Base-by-base conservation (phyloP, 371 early-diverging fungal genomes). In the Paramicrosporidium saccamoebae region DNA sequence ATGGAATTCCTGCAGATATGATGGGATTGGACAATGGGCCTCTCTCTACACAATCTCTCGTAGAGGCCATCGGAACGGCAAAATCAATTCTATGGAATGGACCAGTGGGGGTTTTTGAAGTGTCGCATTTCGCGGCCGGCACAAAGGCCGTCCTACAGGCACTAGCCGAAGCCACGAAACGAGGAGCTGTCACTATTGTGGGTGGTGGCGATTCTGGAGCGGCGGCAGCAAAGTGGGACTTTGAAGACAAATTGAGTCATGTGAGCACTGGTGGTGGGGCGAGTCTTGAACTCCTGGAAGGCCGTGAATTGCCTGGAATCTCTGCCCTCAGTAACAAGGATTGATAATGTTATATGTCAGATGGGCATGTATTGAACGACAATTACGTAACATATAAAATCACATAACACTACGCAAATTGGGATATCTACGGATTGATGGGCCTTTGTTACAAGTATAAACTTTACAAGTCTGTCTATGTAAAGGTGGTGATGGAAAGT, bases 1-100 rank as follows among this genome's bases (percentile, higher is more conserved):
- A 52, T 7, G 94, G 94, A 30, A 81, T 92, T 31, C 67, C 72
- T 24, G 67, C 64, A 17, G 77, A 64, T 6, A 81, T 69, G 75
- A 39, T 61, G 58, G 92, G 88, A 36, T 54, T 95, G 21, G 97
- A 94, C 50, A 66, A 75, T 37, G 97, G 95, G 16, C 44, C 60
- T 16, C 51, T 73, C 40, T 69, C 82, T 10, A 57, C 55, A 44
- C 51, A 58, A 41, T 34, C 46, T 32, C 71, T 77, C 46, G 35
- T 48, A 26, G 39, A 62, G 21, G 68, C 56, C 16, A 66, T 90
- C 31, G 30, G 48, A 27, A 31, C 39, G 11, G 45, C 82, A 39
- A 78, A 78, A 58, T 77, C 79, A 21, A 73, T 92, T 33, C 65
- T 97, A 29, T 97, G 95, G 95, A 94, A 97, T 54, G 95, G 84